phyloP scores from a whole-genome alignment of 495 filamentous ascomycete genomes.

The Parathielavia appendiculata region DNA sequence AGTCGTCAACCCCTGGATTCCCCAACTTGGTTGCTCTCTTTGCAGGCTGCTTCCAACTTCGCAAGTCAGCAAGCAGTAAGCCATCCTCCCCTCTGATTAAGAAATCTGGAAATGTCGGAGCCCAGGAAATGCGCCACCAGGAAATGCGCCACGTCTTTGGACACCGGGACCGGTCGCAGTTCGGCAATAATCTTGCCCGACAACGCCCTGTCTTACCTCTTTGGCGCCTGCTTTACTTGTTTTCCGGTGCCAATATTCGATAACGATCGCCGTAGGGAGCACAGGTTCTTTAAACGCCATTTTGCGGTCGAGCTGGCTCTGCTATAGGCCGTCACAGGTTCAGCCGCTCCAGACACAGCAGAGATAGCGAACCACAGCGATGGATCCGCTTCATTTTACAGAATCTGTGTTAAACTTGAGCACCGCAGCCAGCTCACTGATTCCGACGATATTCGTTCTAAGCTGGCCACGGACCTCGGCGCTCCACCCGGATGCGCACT shows the following conservation, averaged over 20 bases:
- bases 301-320: conserved; percentile 14
- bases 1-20: background rate
- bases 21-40: background rate
- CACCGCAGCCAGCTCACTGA: background rate
- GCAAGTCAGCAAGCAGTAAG: background rate
- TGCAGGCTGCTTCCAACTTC: background rate
- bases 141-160: background rate
- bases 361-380: conserved; percentile 13
- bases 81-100: too few species aligned
- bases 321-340: conserved; percentile 9
- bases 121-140: background rate
- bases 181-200: conserved; percentile 6
- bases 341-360: conserved; percentile 1
- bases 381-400: background rate
- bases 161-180: background rate
- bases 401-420: background rate
- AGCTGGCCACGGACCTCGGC: background rate
- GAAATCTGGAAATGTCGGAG: too few species aligned
- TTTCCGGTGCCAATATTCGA: background rate
- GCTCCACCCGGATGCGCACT: background rate
- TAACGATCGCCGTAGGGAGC: conserved; percentile 17
- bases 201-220: background rate
- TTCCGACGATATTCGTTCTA: background rate
- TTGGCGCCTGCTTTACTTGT: background rate
- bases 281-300: conserved; percentile 8